Evolutionary conservation across 2,329 filamentous ascomycete species (phyloP).

Genomic region (Sordariomycetes sp.): DNA sequence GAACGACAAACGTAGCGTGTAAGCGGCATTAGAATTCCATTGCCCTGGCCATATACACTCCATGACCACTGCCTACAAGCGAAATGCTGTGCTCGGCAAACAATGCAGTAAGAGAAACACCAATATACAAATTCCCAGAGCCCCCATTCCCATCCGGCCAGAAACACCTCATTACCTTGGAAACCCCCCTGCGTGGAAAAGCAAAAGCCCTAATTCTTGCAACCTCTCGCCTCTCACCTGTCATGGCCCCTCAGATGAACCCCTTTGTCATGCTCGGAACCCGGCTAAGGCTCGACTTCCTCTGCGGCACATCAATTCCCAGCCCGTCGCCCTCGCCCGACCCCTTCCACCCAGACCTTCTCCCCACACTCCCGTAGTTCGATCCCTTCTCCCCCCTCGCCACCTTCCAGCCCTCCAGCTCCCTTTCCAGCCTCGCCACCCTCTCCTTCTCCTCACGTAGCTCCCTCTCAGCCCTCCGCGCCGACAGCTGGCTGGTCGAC

Average conservation of each 20-base stretch:
- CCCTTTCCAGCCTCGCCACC: slow-evolving; percentile 69
- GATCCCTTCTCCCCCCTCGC: slow-evolving; percentile 53
- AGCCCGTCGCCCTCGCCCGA: slow-evolving; percentile 21
- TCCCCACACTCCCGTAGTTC: slow-evolving; percentile 17
- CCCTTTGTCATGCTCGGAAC: slow-evolving; percentile 64
- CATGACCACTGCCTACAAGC: not conserved
- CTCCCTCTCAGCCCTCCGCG: slow-evolving; percentile 81
- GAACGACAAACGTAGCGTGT: not conserved
- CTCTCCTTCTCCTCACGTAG: slow-evolving; percentile 83
- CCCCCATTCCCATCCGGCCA: not conserved
- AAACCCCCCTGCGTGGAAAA: not conserved
- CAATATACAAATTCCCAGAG: not conserved
- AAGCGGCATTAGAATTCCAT: not conserved
- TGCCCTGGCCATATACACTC: not conserved
- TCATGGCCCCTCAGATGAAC: slow-evolving; percentile 45
- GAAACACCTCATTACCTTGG: not conserved
- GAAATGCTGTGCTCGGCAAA: not conserved
- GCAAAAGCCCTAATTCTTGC: not conserved
- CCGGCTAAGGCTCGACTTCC: slow-evolving; percentile 55
- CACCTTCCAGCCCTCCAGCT: slow-evolving; percentile 77
- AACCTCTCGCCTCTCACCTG: not conserved
- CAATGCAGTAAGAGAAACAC: not conserved
- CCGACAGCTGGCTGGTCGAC: slow-evolving; percentile 67
- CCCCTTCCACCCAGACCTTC: slow-evolving; percentile 16
- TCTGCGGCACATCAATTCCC: slow-evolving; percentile 44